Evolutionary conservation across 768 basidiomycete species (phyloP).

Genomic region (Mycena olivaceomarginata): DNA sequence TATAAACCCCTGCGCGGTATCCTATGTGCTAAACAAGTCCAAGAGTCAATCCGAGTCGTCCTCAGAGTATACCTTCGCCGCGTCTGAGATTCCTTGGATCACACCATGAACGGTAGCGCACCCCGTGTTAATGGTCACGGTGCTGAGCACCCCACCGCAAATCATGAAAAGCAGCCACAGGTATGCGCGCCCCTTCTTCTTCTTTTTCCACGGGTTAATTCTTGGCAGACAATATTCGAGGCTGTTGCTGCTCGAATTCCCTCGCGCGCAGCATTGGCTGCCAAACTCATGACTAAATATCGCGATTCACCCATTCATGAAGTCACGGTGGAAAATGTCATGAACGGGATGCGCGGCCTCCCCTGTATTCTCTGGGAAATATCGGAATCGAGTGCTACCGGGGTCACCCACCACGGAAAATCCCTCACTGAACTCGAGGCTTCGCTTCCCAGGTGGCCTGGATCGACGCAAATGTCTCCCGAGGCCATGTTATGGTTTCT

Average conservation of each 20-base stretch:
- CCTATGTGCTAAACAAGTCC: too few species aligned
- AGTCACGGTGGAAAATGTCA: slow-evolving; percentile 13
- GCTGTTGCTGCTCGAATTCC: slow-evolving; percentile 22
- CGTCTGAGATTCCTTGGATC: neutral
- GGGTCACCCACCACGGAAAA: neutral
- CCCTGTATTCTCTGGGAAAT: neutral
- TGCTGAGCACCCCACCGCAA: neutral
- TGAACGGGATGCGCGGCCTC: slow-evolving; percentile 11
- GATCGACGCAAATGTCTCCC: slow-evolving; percentile 9
- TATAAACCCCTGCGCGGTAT: too few species aligned
- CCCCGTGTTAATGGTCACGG: too few species aligned
- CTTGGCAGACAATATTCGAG: neutral
- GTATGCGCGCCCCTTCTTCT: neutral
- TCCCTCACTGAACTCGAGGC: neutral
- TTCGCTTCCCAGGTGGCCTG: slow-evolving; percentile 11
- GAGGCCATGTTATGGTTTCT: slow-evolving; percentile 27
- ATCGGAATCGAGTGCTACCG: neutral
- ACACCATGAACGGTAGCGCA: too few species aligned
- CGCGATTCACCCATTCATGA: slow-evolving; percentile 16
- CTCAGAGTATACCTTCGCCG: neutral
- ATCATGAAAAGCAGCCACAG: neutral
- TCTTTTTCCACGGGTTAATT: neutral
- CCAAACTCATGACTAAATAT: slow-evolving; percentile 16
- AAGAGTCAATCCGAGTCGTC: too few species aligned
- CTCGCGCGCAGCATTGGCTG: slow-evolving; percentile 19